Evolutionary conservation across 768 basidiomycete species (phyloP).

Genomic region (Auricularia sp.): DNA sequence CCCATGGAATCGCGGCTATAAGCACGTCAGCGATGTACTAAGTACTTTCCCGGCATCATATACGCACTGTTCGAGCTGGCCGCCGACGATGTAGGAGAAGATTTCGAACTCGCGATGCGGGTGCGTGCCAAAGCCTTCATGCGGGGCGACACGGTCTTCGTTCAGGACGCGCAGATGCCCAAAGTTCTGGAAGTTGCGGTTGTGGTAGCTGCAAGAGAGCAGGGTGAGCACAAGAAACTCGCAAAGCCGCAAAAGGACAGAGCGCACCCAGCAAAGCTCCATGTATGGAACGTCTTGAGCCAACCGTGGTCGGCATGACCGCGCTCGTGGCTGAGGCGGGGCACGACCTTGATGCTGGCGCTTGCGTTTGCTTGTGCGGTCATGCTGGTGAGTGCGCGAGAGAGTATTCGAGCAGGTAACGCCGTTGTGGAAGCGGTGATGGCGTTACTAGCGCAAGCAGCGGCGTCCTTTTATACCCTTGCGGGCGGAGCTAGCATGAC

Average conservation of each 20-base stretch:
- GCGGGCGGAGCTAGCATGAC: too few relatives aligned
- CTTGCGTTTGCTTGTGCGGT: not conserved
- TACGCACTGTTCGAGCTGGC: constrained; percentile 71
- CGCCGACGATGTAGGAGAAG: constrained; percentile 76
- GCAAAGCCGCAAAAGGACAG: not conserved
- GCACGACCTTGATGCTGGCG: constrained; percentile 27
- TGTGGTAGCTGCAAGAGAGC: constrained; percentile 43
- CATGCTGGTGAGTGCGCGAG: not conserved
- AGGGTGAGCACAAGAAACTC: not conserved
- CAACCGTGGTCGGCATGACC: constrained; percentile 74
- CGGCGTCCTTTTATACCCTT: not conserved
- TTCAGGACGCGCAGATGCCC: constrained; percentile 83
- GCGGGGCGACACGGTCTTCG: constrained; percentile 73
- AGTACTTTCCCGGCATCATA: not conserved
- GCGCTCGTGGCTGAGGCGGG: constrained; percentile 50
- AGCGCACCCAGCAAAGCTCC: constrained; percentile 59
- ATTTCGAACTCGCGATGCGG: constrained; percentile 82
- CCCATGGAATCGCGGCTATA: constrained; percentile 82
- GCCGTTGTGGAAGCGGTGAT: not conserved
- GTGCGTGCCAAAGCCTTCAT: constrained; percentile 79
- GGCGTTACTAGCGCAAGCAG: not conserved
- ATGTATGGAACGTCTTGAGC: constrained; percentile 83
- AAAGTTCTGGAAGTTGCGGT: constrained; percentile 44
- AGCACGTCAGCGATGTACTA: not conserved
- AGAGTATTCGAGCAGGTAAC: not conserved